Percentiles rank a stretch among this genome's conserved stretches.
phyloP scores from a whole-genome alignment of 805 yeast genomes.

The Metschnikowia dekortorum region DNA sequence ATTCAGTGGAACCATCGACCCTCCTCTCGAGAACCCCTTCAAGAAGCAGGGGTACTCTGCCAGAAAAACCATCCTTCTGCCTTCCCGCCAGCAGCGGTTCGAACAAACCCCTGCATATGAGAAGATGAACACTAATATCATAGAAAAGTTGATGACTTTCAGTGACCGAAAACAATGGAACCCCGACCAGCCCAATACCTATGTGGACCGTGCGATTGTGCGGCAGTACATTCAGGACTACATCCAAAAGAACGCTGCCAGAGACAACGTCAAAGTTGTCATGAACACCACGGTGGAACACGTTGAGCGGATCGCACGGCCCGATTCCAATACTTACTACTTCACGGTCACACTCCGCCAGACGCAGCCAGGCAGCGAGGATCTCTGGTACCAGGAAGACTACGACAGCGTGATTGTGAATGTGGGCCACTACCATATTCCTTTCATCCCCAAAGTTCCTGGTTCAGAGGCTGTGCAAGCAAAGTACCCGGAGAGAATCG shows the following conservation, averaged over 20 bases:
- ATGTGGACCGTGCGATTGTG: slow-evolving; percentile 26
- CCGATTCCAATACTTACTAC: slow-evolving; percentile 11
- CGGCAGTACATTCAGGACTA: slow-evolving; percentile 27
- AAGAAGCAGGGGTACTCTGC: background rate
- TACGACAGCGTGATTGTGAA: slow-evolving; percentile 41
- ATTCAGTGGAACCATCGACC: slow-evolving; percentile 22
- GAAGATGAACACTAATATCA: slow-evolving; percentile 35
- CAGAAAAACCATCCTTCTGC: background rate
- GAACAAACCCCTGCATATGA: slow-evolving; percentile 25
- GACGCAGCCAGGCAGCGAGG: slow-evolving; percentile 18
- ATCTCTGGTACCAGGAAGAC: slow-evolving; percentile 33
- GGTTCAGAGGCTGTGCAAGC: slow-evolving; percentile 36
- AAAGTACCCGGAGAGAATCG: slow-evolving; percentile 26
- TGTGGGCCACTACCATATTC: slow-evolving; percentile 46
- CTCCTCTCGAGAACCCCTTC: slow-evolving; percentile 21
- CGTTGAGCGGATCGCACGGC: slow-evolving; percentile 20
- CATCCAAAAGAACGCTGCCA: slow-evolving; percentile 18
- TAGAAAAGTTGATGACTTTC: slow-evolving; percentile 43
- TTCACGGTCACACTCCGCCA: slow-evolving; percentile 30
- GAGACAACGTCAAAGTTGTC: slow-evolving; percentile 21
- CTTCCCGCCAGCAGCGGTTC: slow-evolving; percentile 24
- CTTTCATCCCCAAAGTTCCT: slow-evolving; percentile 40
- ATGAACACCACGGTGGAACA: slow-evolving; percentile 38
- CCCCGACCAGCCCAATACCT: slow-evolving; percentile 20
- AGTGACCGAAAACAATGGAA: slow-evolving; percentile 39